phyloP scores from a whole-genome alignment of 305 asterid species.

The Fraxinus paxiana region DNA sequence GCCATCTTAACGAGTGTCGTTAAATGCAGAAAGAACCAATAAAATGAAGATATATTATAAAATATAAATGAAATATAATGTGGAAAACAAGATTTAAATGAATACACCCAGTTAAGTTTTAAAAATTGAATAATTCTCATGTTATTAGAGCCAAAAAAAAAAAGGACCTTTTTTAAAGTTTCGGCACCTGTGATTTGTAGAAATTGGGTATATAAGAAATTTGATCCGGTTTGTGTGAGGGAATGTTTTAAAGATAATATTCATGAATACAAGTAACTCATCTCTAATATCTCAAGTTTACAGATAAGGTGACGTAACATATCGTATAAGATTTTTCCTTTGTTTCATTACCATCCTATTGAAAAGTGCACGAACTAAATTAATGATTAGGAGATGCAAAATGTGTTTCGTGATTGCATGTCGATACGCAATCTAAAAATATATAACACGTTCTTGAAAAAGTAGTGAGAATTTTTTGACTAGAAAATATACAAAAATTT shows the following conservation, averaged over 20 bases:
- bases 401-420: not conserved
- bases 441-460: not conserved
- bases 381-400: not conserved
- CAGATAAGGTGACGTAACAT: not conserved
- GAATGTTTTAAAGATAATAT: not conserved
- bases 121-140: not conserved
- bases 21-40: not conserved
- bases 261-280: not conserved
- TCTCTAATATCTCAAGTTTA: not conserved
- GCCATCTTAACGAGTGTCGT: not conserved
- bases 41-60: not conserved
- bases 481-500: not conserved
- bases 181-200: not conserved
- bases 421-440: not conserved
- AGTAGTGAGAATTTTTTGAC: not conserved
- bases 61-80: not conserved
- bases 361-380: not conserved
- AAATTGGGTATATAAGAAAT: not conserved
- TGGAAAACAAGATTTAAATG: not conserved
- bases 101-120: not conserved
- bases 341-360: not conserved
- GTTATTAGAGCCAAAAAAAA: not conserved
- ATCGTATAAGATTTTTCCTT: not conserved
- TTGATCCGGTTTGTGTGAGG: not conserved
- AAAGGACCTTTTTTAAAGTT: not conserved